Evolutionary conservation across 352 stramenopile genomes (phyloP).

Genomic region (Phytophthora crassamura): DNA sequence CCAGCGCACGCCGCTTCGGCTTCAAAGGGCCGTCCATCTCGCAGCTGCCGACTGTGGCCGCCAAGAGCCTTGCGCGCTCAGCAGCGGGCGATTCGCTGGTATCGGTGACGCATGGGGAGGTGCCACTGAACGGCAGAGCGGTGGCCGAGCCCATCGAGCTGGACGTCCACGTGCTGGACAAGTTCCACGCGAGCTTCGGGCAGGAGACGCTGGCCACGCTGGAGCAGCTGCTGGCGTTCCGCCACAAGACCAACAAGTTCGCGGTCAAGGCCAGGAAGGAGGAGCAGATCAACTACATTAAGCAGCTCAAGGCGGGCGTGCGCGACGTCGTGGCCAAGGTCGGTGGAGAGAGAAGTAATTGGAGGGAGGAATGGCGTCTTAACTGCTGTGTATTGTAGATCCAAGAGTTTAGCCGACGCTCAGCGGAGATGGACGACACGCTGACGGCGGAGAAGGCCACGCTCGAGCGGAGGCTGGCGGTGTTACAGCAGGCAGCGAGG

Average conservation of each 20-base stretch:
- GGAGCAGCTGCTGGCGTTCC: slow-evolving; percentile 61
- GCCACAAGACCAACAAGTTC: slow-evolving; percentile 75
- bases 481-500: slow-evolving; percentile 45
- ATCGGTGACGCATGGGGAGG: background rate
- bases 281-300: slow-evolving; percentile 63
- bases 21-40: slow-evolving; percentile 48
- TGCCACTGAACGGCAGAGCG: background rate
- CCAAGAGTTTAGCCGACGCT: slow-evolving; percentile 40
- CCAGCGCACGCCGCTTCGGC: slow-evolving; percentile 40
- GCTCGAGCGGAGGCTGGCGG: slow-evolving; percentile 42
- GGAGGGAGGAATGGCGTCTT: background rate
- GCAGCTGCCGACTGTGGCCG: slow-evolving; percentile 20
- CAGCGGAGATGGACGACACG: slow-evolving; percentile 44
- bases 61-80: background rate
- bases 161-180: slow-evolving; percentile 41
- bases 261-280: slow-evolving; percentile 63
- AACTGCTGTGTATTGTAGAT: slow-evolving; percentile 32
- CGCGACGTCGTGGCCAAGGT: slow-evolving; percentile 48
- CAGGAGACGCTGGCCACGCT: slow-evolving; percentile 46
- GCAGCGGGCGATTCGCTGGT: background rate
- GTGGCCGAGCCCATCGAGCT: slow-evolving; percentile 7
- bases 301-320: slow-evolving; percentile 57
- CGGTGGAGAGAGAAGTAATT: background rate
- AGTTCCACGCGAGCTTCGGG: slow-evolving; percentile 44
- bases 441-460: slow-evolving; percentile 39